A percentile compares a stretch with the other conserved stretches of the same genome.
These are phyloP conservation scores for Murraya paniculata DNA, from an alignment of 345 rosid genomes.

Conservation along the genomic window DNA sequence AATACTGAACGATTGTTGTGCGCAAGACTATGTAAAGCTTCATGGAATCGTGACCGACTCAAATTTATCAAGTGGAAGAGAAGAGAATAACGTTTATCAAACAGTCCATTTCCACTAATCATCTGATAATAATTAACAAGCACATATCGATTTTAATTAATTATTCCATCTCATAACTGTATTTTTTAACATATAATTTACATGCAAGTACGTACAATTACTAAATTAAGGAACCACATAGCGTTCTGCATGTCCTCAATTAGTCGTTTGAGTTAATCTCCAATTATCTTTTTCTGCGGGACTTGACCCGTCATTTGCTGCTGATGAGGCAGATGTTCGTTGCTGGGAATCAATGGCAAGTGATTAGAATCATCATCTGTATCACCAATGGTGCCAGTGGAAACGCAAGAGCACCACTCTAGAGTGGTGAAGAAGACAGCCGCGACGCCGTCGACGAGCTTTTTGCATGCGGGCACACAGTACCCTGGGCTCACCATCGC, in stretches of 20 bases:
- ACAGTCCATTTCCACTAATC: not conserved
- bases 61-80: not conserved
- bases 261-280: not conserved
- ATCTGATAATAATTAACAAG: not conserved
- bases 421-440: conserved; percentile 44
- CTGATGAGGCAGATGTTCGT: not conserved
- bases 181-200: too few species aligned
- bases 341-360: conserved; percentile 9
- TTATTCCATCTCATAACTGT: too few species aligned
- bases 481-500: too few species aligned
- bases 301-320: not conserved
- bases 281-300: not conserved
- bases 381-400: conserved; percentile 38
- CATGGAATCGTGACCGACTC: not conserved
- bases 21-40: not conserved
- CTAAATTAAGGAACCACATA: not conserved
- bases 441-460: conserved; percentile 31
- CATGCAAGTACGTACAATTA: too few species aligned
- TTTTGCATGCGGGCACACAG: conserved; percentile 19
- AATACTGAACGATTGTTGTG: not conserved
- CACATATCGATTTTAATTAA: not conserved
- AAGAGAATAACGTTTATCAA: not conserved
- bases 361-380: not conserved
- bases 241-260: not conserved
- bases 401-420: conserved; percentile 36